These are phyloP conservation scores for Thermothielavioides terrestris DNA, from an alignment of 495 filamentous ascomycete species.

Conservation along the genomic window DNA sequence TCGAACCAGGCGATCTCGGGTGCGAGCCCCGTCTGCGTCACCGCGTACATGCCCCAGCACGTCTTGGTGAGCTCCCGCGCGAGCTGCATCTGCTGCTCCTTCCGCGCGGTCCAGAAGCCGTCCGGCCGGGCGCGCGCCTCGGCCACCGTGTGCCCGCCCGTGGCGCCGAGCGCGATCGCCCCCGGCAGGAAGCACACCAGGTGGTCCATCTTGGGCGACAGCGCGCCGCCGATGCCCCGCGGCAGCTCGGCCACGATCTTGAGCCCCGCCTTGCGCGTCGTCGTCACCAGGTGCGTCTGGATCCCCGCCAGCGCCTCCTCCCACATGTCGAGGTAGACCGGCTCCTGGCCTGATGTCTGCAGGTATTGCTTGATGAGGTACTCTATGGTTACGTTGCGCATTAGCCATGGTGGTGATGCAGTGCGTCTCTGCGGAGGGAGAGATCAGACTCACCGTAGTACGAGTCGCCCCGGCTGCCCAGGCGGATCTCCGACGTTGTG, in stretches of 20 bases:
- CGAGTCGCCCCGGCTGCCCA: slow-evolving; percentile 87
- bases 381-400: too few species aligned
- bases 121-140: slow-evolving; percentile 58
- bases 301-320: slow-evolving; percentile 74
- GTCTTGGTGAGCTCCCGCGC: slow-evolving; percentile 87
- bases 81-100: slow-evolving; percentile 79
- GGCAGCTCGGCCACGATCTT: slow-evolving; percentile 84
- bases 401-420: too few species aligned
- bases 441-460: slow-evolving; percentile 59
- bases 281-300: slow-evolving; percentile 82
- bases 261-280: slow-evolving; percentile 66
- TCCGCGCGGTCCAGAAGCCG: slow-evolving; percentile 68
- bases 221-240: slow-evolving; percentile 50
- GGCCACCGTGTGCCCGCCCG: slow-evolving; percentile 61
- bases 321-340: slow-evolving; percentile 86
- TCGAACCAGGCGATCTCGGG: slow-evolving; percentile 88
- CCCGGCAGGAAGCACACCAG: slow-evolving; percentile 95
- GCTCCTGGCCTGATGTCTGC: slow-evolving; percentile 78
- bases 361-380: slow-evolving; percentile 95
- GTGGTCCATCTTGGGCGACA: slow-evolving; percentile 94
- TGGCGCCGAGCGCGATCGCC: slow-evolving; percentile 82
- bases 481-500: slow-evolving; percentile 72
- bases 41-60: slow-evolving; percentile 93
- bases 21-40: slow-evolving; percentile 76
- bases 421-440: background rate